Evolutionary conservation across 441 rosid genomes (phyloP).

Genomic region (Jatropha podagrica): DNA sequence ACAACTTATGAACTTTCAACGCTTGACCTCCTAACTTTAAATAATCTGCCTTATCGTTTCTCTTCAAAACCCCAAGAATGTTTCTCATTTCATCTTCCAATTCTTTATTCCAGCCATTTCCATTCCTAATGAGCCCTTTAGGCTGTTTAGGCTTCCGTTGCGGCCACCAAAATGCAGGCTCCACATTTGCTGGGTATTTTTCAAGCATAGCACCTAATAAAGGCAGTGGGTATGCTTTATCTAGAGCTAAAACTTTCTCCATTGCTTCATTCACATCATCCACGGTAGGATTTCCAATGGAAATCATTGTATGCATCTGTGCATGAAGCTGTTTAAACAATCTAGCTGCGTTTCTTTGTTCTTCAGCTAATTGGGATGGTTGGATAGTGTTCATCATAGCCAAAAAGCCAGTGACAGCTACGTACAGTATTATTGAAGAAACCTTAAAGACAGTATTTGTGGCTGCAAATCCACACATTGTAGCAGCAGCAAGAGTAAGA

Average conservation of each 20-base stretch:
- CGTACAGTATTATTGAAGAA: conserved; percentile 29
- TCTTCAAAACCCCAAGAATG: conserved; percentile 27
- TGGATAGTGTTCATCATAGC: conserved; percentile 18
- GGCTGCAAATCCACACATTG: conserved; percentile 14
- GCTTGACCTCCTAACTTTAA: conserved; percentile 19
- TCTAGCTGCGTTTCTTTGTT: conserved; percentile 38
- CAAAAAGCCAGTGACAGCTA: conserved; percentile 30
- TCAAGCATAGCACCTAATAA: conserved; percentile 32
- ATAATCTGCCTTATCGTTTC: conserved; percentile 32
- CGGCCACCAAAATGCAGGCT: conserved; percentile 38
- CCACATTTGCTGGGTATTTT: conserved; percentile 33
- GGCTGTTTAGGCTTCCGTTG: conserved; percentile 3
- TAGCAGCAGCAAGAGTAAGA: conserved; percentile 34
- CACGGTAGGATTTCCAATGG: conserved; percentile 16
- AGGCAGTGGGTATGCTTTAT: conserved; percentile 39
- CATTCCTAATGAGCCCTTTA: background rate
- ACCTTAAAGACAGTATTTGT: conserved; percentile 21
- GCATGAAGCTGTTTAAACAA: conserved; percentile 33
- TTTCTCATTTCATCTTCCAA: conserved; percentile 29
- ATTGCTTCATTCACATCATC: conserved; percentile 27
- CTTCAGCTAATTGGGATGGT: conserved; percentile 44
- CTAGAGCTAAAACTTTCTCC: conserved; percentile 34
- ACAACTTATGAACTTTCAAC: conserved; percentile 19
- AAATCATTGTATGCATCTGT: conserved; percentile 24
- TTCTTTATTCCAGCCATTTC: conserved; percentile 28